A percentile compares a stretch with the other conserved stretches of the same genome.
Conservation (phyloP, 2,329 filamentous ascomycete genomes). For the Phoma sp. region DNA sequence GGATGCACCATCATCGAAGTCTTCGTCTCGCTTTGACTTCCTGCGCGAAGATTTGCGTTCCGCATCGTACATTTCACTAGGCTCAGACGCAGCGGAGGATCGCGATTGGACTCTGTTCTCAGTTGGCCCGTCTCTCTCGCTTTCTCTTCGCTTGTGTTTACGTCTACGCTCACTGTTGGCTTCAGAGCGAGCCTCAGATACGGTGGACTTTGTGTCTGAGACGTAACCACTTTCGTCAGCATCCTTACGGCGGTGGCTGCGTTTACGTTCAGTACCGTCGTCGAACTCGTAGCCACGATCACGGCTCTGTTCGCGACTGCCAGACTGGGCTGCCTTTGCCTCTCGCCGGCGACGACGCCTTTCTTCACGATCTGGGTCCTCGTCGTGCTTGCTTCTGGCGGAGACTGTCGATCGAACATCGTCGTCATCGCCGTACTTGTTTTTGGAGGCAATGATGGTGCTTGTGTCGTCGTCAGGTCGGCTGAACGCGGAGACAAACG, state of each 20-base stretch:
- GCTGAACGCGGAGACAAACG: slow-evolving; percentile 15
- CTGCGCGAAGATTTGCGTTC: slow-evolving; percentile 47
- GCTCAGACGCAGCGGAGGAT: slow-evolving; percentile 49
- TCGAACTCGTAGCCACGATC: slow-evolving; percentile 44
- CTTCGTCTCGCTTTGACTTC: slow-evolving; percentile 51
- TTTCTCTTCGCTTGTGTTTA: slow-evolving; percentile 42
- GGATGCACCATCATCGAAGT: slow-evolving; percentile 52
- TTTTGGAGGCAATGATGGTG: slow-evolving; percentile 33
- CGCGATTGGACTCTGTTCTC: slow-evolving; percentile 35
- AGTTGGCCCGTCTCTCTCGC: slow-evolving; percentile 42
- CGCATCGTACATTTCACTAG: slow-evolving; percentile 48
- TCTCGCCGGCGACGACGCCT: slow-evolving; percentile 33
- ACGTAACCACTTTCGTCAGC: slow-evolving; percentile 47
- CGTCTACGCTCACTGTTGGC: slow-evolving; percentile 43
- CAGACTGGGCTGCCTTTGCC: slow-evolving; percentile 19
- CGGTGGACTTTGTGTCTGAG: slow-evolving; percentile 50
- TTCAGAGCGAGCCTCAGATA: slow-evolving; percentile 47
- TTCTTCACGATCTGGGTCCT: slow-evolving; percentile 41
- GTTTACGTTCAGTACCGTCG: slow-evolving; percentile 38
- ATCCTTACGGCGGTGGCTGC: slow-evolving; percentile 44
- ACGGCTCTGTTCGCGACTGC: slow-evolving; percentile 43
- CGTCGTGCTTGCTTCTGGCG: slow-evolving; percentile 35
- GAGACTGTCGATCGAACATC: slow-evolving; percentile 28
- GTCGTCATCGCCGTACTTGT: slow-evolving; percentile 35
- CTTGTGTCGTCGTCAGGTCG: slow-evolving; percentile 31